Evolutionary conservation across 179 eudicot genomes (phyloP).

Genomic region (Silene noctiflora): DNA sequence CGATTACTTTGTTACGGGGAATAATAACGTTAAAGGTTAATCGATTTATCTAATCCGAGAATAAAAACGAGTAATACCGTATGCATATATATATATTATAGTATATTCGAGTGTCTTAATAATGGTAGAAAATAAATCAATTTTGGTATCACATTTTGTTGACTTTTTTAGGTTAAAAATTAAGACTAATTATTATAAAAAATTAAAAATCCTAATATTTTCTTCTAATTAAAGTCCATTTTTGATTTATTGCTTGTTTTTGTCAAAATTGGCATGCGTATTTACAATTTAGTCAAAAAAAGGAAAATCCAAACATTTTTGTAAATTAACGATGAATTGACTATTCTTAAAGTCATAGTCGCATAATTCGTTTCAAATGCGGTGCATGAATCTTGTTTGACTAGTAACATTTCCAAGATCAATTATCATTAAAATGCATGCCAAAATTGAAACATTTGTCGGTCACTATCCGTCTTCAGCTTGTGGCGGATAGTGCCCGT

Average conservation of each 20-base stretch:
- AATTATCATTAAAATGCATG: conserved; percentile 8
- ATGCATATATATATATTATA: too few relatives aligned
- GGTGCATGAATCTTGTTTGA: not conserved
- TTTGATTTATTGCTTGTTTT: not conserved
- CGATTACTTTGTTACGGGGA: not conserved
- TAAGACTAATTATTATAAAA: not conserved
- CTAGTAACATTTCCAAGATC: conserved; percentile 6
- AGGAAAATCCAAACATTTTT: not conserved
- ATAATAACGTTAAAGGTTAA: too few relatives aligned
- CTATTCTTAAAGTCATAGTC: conserved; percentile 14
- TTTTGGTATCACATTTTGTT: conserved; percentile 10
- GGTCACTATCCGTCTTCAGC: too few relatives aligned
- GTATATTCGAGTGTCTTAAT: too few relatives aligned
- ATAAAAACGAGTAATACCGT: too few relatives aligned
- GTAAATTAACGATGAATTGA: conserved; percentile 13
- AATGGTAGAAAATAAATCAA: not conserved
- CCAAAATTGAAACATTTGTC: not conserved
- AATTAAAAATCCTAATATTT: conserved; percentile 2
- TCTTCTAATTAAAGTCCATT: not conserved
- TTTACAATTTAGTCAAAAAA: conserved; percentile 6
- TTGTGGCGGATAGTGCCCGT: too few relatives aligned
- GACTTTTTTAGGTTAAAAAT: not conserved
- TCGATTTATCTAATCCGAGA: too few relatives aligned
- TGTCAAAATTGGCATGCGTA: conserved; percentile 26
- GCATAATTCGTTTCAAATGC: not conserved